phyloP scores from a whole-genome alignment of 345 rosid genomes.

The Salix exigua region DNA sequence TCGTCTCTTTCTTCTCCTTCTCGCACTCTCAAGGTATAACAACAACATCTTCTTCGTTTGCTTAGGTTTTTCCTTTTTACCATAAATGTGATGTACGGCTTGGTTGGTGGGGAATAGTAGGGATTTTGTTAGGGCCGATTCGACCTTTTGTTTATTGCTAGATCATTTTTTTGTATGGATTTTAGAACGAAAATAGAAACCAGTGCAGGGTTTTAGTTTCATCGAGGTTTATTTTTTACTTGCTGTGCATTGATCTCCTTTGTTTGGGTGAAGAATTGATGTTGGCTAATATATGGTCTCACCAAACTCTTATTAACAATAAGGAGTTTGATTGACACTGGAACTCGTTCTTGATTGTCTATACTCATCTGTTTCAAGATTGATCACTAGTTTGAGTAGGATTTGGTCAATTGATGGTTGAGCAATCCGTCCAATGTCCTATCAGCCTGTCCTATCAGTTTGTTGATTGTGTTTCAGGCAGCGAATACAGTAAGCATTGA shows the following conservation, averaged over 20 bases:
- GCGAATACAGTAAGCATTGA: neutral
- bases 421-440: neutral
- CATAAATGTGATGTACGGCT: neutral
- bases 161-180: neutral
- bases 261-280: neutral
- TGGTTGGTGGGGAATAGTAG: neutral
- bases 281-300: neutral
- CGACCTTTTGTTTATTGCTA: neutral
- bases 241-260: neutral
- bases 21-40: constrained; percentile 53
- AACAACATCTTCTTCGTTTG: neutral
- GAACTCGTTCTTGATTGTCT: neutral
- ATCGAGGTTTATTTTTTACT: neutral
- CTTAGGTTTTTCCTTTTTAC: neutral
- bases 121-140: neutral
- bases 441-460: neutral
- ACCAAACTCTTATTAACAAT: neutral
- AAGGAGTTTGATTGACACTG: neutral
- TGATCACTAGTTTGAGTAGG: neutral
- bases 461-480: neutral
- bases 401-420: neutral
- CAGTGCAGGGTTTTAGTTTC: neutral
- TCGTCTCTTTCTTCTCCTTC: constrained; percentile 42
- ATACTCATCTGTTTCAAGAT: neutral
- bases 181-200: neutral